Base-by-base conservation (phyloP, 371 early-diverging fungal species). In the Polyrhizophydium stewartii region DNA sequence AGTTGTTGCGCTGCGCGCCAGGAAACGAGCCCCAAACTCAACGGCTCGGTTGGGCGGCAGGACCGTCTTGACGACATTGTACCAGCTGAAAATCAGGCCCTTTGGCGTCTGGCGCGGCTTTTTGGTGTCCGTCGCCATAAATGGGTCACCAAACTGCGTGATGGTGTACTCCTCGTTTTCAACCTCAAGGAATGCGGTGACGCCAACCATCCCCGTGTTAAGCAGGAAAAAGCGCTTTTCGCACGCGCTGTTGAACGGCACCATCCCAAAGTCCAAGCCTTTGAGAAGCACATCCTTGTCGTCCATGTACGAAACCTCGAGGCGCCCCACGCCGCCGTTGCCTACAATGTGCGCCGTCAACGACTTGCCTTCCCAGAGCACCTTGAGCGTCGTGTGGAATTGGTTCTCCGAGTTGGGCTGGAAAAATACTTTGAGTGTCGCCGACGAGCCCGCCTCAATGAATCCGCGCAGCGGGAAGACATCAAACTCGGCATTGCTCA, bases 251-350 rank as follows among this genome's bases (percentile, higher is more conserved):
- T 78, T 71, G 67, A 78, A 75, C 0, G 84, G 84, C 30, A 82
- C 79, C 79, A 81, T 81, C 24, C 77, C 76, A 71, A 84, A 84
- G 57, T 84, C 82, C 13, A 84, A 66, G 25, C 75, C 70, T 24
- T 70, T 67, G 27, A 60, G 22, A 2, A 61, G 43, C 32, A 47
- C 22, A 56, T 79, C 80, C 41, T 72, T 67, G 22, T 70, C 75
- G 27, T 82, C 75, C 3, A 67, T 32, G 53, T 73, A 77, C 1
- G 55, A 64, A 27, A 77, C 61, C 59, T 77, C 78, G 7, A 84
- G 64, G 53, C 75, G 71, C 16, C 84, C 84, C 21, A 79, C 60
- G 1, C 82, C 80, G 22, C 83, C 84, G 22, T 70, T 68, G 1
- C 79, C 84, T 1, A 55, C 27, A 24, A 84, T 50, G 19, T 58